These are phyloP conservation scores for Kitagawia praeruptora DNA, from an alignment of 129 eudicot species.

Conservation along the genomic window DNA sequence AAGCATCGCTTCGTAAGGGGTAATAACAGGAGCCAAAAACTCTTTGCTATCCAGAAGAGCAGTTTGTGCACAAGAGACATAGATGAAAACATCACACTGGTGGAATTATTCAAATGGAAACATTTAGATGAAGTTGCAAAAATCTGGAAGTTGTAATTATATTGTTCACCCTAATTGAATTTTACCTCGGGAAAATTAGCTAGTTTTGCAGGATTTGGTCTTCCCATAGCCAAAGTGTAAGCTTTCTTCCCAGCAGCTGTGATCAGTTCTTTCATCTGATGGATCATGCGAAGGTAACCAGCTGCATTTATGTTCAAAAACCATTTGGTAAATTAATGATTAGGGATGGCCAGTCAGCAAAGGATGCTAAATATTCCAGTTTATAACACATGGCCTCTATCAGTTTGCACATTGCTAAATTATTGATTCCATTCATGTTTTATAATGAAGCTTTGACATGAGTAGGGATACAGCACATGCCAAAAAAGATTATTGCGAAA, in stretches of 20 bases:
- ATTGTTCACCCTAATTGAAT: not conserved
- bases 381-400: not conserved
- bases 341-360: not conserved
- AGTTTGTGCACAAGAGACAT: constrained; percentile 92
- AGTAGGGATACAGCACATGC: not conserved
- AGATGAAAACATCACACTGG: constrained; percentile 93
- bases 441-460: not conserved
- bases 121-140: not conserved
- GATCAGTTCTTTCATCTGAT: constrained; percentile 76
- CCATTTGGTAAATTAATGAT: not conserved
- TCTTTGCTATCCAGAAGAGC: constrained; percentile 98
- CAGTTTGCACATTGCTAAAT: not conserved
- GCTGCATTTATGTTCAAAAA: constrained; percentile 47
- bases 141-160: not conserved
- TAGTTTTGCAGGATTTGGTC: constrained; percentile 94
- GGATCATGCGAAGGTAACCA: constrained; percentile 80
- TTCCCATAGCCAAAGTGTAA: constrained; percentile 86
- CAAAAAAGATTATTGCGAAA: not conserved
- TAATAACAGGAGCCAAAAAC: constrained; percentile 87
- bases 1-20: constrained; percentile 91
- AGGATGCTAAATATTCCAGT: not conserved
- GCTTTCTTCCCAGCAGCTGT: constrained; percentile 80
- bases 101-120: not conserved
- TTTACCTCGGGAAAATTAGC: constrained; percentile 96
- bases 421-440: not conserved